phyloP scores from a whole-genome alignment of 352 stramenopile species.

The Phytopythium oedochilum region DNA sequence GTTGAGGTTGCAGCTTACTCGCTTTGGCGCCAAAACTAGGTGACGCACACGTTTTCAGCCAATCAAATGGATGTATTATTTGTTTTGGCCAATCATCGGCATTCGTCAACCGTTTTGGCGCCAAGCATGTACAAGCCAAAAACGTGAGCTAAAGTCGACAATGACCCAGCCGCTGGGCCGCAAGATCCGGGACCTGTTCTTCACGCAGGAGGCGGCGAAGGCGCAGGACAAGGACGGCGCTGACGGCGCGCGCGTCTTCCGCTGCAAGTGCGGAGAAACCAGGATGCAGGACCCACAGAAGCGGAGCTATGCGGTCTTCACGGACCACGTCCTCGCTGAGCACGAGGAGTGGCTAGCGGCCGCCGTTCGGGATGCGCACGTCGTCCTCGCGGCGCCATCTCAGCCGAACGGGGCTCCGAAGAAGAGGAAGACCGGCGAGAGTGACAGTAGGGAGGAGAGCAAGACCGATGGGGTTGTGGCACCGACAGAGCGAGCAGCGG shows the following conservation, averaged over 20 bases:
- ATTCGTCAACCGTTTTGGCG: background rate
- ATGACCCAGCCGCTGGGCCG: constrained; percentile 27
- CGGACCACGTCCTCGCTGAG: constrained; percentile 61
- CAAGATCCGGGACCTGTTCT: constrained; percentile 49
- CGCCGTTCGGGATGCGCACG: constrained; percentile 13
- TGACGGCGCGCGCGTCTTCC: constrained; percentile 23
- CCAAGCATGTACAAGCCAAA: background rate
- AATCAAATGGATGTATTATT: background rate
- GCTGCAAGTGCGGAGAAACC: constrained; percentile 59
- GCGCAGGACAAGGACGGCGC: background rate
- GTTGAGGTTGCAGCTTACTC: no score
- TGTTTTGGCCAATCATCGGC: background rate
- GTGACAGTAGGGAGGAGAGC: no score
- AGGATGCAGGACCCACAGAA: constrained; percentile 37
- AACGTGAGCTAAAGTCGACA: background rate
- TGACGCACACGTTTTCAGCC: background rate
- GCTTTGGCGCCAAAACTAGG: background rate
- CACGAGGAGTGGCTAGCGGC: constrained; percentile 51
- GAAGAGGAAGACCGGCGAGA: no score
- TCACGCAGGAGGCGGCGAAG: constrained; percentile 19
- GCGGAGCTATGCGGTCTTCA: constrained; percentile 58
- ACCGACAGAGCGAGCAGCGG: background rate
- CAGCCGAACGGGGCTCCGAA: background rate
- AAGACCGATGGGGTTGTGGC: no score
- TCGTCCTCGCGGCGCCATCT: constrained; percentile 7